phyloP scores from a whole-genome alignment of 331 rosid genomes.

The Malus hybrid region DNA sequence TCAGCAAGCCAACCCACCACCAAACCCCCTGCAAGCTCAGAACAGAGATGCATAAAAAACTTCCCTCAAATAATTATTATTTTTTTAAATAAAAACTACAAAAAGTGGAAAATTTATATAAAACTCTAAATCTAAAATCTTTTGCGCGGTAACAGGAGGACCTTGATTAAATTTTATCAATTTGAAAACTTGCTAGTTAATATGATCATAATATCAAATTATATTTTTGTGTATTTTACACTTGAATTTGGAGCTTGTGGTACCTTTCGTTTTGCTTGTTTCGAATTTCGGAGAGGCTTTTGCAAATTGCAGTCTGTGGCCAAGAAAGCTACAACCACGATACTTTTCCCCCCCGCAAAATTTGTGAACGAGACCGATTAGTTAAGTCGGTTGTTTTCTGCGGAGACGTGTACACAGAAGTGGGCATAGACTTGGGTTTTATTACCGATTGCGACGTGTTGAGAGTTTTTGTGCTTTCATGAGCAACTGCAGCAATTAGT shows the following conservation, averaged over 20 bases:
- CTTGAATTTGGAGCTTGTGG: not conserved
- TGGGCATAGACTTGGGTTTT: not conserved
- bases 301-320: not conserved
- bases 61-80: not conserved
- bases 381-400: not conserved
- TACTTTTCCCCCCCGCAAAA: not conserved
- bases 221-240: not conserved
- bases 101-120: not conserved
- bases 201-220: not conserved
- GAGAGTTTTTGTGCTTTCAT: not conserved
- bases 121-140: not conserved
- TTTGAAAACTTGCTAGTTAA: not conserved
- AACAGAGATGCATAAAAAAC: not conserved
- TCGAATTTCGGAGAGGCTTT: not conserved
- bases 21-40: constrained; percentile 1
- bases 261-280: not conserved
- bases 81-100: not conserved
- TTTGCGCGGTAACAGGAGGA: not conserved
- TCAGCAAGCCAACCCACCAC: not conserved
- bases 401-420: not conserved
- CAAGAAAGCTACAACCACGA: not conserved
- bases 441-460: not conserved
- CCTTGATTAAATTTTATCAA: not conserved
- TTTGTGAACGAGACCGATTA: not conserved
- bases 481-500: not conserved